Conservation (phyloP, 345 rosid genomes). For the Eucalyptus cladocalyx region DNA sequence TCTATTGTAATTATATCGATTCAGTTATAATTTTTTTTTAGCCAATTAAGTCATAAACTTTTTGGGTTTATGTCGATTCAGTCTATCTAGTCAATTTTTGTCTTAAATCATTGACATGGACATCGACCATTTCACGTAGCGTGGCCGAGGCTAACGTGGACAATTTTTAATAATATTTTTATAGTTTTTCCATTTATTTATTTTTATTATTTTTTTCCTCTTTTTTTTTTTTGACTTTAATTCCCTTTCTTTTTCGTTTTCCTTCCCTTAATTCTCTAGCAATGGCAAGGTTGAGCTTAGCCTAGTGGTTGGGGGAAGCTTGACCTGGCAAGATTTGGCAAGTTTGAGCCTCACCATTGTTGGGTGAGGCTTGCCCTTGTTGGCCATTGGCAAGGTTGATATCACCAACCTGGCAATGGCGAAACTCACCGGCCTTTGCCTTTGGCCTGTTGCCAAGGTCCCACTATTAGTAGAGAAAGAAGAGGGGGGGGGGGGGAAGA, state of each 20-base stretch:
- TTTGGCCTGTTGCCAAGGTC: neutral
- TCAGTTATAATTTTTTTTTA: no score
- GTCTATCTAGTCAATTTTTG: neutral
- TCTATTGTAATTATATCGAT: no score
- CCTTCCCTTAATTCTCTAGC: neutral
- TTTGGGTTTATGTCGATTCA: neutral
- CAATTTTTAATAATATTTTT: no score
- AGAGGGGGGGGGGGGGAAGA: neutral
- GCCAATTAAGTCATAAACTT: neutral
- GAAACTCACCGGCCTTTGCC: neutral
- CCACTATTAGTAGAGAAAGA: neutral
- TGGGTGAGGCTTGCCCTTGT: no score
- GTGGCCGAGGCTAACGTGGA: rapidly evolving
- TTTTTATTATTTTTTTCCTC: no score
- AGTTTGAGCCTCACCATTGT: neutral
- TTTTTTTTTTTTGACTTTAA: no score
- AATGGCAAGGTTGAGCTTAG: neutral
- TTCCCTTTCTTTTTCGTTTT: neutral
- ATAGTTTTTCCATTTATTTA: no score
- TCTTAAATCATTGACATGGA: neutral
- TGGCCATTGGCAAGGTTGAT: neutral
- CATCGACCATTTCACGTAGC: no score
- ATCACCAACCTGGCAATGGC: neutral
- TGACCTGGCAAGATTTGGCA: no score
- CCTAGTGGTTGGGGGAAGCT: no score